phyloP scores from a whole-genome alignment of 169 alveolate species.

The Plasmodium vivax region DNA sequence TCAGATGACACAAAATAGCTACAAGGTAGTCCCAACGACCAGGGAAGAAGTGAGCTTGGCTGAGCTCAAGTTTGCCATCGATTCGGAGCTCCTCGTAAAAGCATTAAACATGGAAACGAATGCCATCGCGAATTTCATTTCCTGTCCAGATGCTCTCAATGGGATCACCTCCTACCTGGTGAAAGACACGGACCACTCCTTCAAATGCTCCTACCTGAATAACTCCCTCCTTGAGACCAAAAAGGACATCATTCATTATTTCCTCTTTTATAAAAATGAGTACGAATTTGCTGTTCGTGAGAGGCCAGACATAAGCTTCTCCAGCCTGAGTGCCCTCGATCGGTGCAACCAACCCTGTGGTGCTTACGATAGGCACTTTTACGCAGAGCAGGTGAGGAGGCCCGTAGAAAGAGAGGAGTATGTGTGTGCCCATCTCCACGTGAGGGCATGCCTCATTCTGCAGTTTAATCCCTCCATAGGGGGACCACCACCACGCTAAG shows the following conservation, averaged over 20 bases:
- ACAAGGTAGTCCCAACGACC: slow-evolving; percentile 45
- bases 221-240: slow-evolving; percentile 31
- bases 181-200: slow-evolving; percentile 34
- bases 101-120: slow-evolving; percentile 62
- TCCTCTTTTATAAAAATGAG: slow-evolving; percentile 47
- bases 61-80: slow-evolving; percentile 56
- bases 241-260: slow-evolving; percentile 62
- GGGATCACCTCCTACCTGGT: slow-evolving; percentile 71
- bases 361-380: slow-evolving; percentile 20
- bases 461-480: not conserved
- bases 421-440: not conserved
- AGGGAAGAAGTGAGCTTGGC: slow-evolving; percentile 58
- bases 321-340: slow-evolving; percentile 53
- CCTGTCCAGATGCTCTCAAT: slow-evolving; percentile 56
- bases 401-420: not conserved
- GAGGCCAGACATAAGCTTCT: slow-evolving; percentile 64
- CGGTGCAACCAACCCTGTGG: slow-evolving; percentile 39
- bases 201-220: slow-evolving; percentile 22
- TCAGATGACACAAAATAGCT: slow-evolving; percentile 54
- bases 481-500: not conserved
- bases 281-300: slow-evolving; percentile 24
- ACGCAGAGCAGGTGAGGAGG: slow-evolving; percentile 7
- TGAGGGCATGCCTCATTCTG: not conserved
- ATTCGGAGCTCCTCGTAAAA: slow-evolving; percentile 57
- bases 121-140: slow-evolving; percentile 45